These are phyloP conservation scores for Cyclocybe cylindracea DNA, from an alignment of 768 basidiomycete genomes.

Conservation along the genomic window DNA sequence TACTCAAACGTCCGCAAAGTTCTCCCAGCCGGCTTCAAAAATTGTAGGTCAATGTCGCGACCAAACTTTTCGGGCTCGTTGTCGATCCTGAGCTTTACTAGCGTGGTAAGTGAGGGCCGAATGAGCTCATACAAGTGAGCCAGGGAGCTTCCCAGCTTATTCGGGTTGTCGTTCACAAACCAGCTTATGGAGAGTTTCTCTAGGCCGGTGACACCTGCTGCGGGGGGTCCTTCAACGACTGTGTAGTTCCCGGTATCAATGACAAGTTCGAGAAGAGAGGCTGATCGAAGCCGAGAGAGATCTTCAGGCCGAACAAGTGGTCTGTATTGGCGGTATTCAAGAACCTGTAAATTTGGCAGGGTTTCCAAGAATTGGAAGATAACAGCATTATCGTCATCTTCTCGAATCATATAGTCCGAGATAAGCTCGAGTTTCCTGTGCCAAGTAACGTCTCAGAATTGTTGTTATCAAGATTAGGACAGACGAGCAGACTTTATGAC, in stretches of 20 bases:
- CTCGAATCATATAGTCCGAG: background rate
- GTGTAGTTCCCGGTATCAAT: background rate
- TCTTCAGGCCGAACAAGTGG: background rate
- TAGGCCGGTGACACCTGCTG: slow-evolving; percentile 4
- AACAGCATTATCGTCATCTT: background rate
- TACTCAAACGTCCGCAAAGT: slow-evolving; percentile 8
- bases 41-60: background rate
- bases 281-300: slow-evolving; percentile 2
- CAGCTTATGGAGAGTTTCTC: slow-evolving; percentile 6
- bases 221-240: background rate
- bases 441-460: background rate
- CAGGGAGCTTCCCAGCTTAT: background rate
- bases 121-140: slow-evolving; percentile 1
- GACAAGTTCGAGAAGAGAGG: slow-evolving; percentile 3
- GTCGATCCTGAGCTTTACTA: slow-evolving; percentile 4
- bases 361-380: slow-evolving; percentile 5
- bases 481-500: slow-evolving; percentile 4
- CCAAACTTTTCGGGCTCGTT: background rate
- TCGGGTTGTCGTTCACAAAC: background rate
- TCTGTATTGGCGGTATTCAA: background rate
- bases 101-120: slow-evolving; percentile 4
- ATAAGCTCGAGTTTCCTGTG: slow-evolving; percentile 1
- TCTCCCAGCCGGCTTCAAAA: slow-evolving; percentile 4
- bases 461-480: background rate
- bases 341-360: slow-evolving; percentile 7